Base-by-base conservation (phyloP, 2,329 filamentous ascomycete species). In the Sordariomycetes sp. region DNA sequence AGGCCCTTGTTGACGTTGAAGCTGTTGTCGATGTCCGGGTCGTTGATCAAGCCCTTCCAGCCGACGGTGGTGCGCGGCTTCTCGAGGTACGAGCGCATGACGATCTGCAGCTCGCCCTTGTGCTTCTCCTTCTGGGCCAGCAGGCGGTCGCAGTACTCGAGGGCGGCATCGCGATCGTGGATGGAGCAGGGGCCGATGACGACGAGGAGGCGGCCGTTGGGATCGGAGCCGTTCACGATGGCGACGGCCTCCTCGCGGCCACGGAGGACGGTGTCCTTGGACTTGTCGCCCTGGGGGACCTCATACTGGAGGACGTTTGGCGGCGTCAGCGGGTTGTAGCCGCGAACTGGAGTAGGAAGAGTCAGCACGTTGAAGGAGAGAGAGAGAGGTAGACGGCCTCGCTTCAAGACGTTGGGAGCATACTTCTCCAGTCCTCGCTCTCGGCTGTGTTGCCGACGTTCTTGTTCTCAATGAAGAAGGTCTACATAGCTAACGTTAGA, bases 1-100 rank as follows among this genome's bases (percentile, higher is more conserved):
- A 99, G 82, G 57, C 94, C 94, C 81, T 97, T 97, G 85, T 99
- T 99, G 79, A 99, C 99, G 77, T 96, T 85, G 87, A 89, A 99
- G 69, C 88, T 94, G 72, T 94, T 87, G 73, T 99, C 90, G 71
- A 99, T 96, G 68, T 97, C 92, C 2, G 94, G 94, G 73, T 99
- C 94, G 75, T 99, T 99, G 81, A 99, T 97, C 72, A 99, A 80
- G 57, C 94, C 94, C 78, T 99, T 99, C 94, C 94, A 99, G 70
- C 94, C 94, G 55, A 99, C 92, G 0, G 94, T 99, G 55, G 94
- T 99, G 61, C 94, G 87, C 50, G 94, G 94, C 81, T 99, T 99
- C 80, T 99, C 94, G 56, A 99, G 87, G 82, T 99, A 99, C 69
- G 92, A 91, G 66, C 94, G 90, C 94, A 99, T 99, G 68, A 99